Evolutionary conservation across 257 asterid species (phyloP).

Genomic region (Euphrasia confusa): DNA sequence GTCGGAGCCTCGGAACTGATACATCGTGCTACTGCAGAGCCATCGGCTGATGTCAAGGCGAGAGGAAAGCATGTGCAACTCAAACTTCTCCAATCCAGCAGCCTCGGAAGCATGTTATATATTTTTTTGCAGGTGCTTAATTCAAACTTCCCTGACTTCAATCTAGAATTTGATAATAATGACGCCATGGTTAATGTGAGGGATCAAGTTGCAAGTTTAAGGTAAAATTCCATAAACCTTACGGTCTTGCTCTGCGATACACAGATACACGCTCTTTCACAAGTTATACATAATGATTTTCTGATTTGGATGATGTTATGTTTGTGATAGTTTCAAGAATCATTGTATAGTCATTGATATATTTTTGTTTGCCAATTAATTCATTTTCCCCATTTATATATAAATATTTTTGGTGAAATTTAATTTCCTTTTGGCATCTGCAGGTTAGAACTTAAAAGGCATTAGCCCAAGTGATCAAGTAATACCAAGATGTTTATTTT

Average conservation of each 20-base stretch:
- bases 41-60: too few relatives aligned
- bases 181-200: constrained; percentile 29
- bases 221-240: constrained; percentile 33
- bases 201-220: constrained; percentile 33
- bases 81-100: too few relatives aligned
- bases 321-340: background rate
- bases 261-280: background rate
- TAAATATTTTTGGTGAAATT: background rate
- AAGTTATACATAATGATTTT: background rate
- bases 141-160: constrained; percentile 30
- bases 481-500: constrained; percentile 41
- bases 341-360: background rate
- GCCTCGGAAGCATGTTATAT: too few relatives aligned
- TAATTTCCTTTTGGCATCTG: constrained; percentile 9
- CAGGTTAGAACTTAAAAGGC: constrained; percentile 48
- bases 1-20: too few relatives aligned
- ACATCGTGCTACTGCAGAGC: too few relatives aligned
- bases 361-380: background rate
- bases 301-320: constrained; percentile 9
- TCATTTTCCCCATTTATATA: background rate
- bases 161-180: constrained; percentile 32
- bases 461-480: constrained; percentile 31
- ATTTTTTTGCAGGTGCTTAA: too few relatives aligned
- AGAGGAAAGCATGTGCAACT: too few relatives aligned
- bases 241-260: background rate